A percentile compares a stretch with the other conserved stretches of the same genome.
Conservation (phyloP, 2,329 filamentous ascomycete genomes). For the Leptographium procerum region DNA sequence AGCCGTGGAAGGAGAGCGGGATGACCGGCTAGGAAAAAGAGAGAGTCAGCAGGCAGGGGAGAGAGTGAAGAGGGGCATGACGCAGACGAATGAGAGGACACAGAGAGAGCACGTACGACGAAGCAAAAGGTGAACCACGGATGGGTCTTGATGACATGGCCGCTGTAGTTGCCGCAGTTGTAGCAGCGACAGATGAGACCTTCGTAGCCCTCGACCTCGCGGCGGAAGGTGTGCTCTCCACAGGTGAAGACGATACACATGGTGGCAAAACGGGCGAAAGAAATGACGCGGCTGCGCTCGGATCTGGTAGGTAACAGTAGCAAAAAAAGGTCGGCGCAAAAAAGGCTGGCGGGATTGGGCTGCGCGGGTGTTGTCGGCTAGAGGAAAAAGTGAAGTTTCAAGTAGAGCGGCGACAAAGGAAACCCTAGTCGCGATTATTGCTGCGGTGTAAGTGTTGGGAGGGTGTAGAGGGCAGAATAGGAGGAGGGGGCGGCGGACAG, state of each 20-base stretch:
- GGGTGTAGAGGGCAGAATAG: background rate
- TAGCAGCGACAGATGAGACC: conserved; percentile 51
- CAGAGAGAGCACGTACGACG: conserved; percentile 36
- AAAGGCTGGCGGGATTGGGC: too few species aligned
- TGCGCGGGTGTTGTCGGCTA: too few species aligned
- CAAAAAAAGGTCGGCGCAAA: background rate
- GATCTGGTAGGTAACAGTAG: too few species aligned
- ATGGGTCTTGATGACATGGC: conserved; percentile 48
- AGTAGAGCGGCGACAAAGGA: too few species aligned
- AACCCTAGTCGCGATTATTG: too few species aligned
- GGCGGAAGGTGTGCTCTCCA: conserved; percentile 50
- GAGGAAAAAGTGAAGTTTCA: too few species aligned
- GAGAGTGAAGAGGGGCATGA: too few species aligned
- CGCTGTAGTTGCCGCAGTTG: conserved; percentile 55
- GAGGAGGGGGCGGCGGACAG: background rate
- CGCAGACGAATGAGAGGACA: background rate
- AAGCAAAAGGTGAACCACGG: conserved; percentile 77
- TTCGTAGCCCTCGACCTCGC: conserved; percentile 49
- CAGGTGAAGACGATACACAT: conserved; percentile 55
- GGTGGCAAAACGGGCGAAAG: background rate
- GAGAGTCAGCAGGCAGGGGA: conserved; percentile 13
- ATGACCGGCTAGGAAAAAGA: conserved; percentile 45
- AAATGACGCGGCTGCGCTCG: background rate
- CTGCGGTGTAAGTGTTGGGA: too few species aligned
- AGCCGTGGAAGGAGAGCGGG: conserved; percentile 56